Evolutionary conservation across 257 asterid genomes (phyloP).

Genomic region (Fraxinus quadrangulata): DNA sequence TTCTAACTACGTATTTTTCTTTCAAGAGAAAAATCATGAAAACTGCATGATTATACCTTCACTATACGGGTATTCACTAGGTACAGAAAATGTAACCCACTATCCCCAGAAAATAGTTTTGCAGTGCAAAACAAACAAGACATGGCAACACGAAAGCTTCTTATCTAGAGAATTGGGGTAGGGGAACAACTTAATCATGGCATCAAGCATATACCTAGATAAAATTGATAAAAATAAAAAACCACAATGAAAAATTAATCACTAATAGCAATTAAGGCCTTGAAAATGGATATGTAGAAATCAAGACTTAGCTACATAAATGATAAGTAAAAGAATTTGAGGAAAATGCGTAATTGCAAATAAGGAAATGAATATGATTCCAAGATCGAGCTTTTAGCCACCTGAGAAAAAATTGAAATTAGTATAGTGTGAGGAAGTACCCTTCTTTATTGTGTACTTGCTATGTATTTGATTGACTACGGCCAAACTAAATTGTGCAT

Average conservation of each 20-base stretch:
- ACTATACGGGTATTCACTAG: background rate
- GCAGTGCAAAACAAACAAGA: background rate
- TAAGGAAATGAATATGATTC: background rate
- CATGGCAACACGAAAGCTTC: background rate
- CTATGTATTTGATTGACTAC: constrained; percentile 72
- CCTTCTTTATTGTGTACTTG: constrained; percentile 73
- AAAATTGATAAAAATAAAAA: background rate
- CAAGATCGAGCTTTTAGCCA: background rate
- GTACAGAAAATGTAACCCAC: background rate
- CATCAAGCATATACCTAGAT: background rate
- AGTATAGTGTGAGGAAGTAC: constrained; percentile 36
- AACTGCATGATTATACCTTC: background rate
- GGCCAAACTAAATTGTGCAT: constrained; percentile 91
- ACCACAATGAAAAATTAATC: background rate
- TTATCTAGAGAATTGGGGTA: background rate
- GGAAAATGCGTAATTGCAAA: background rate
- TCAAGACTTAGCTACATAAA: constrained; percentile 12
- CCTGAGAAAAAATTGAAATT: background rate
- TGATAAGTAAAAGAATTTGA: background rate
- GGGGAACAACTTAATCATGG: background rate
- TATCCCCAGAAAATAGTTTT: background rate
- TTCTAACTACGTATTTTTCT: background rate
- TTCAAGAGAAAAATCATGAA: background rate
- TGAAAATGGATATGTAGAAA: background rate
- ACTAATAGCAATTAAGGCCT: background rate